phyloP scores from a whole-genome alignment of 257 asterid genomes.

The Penstemon eatonii region DNA sequence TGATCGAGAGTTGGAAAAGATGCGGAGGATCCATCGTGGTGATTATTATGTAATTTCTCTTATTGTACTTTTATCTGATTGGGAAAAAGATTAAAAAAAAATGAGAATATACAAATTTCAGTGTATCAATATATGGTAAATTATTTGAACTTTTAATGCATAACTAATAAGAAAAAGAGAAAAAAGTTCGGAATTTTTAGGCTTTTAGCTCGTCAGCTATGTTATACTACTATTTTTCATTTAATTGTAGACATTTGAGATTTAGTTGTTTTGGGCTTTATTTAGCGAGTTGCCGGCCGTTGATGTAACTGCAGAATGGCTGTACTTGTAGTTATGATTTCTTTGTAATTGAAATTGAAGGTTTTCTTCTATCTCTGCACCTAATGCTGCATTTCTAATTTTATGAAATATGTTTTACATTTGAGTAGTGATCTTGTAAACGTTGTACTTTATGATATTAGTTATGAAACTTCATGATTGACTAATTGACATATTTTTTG shows the following conservation, averaged over 20 bases:
- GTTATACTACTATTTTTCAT: background rate
- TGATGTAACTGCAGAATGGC: background rate
- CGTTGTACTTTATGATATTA: background rate
- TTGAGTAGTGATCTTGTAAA: background rate
- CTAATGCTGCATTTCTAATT: background rate
- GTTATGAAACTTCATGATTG: background rate
- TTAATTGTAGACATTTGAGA: slow-evolving; percentile 17
- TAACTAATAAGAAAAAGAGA: background rate
- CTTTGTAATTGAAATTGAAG: background rate
- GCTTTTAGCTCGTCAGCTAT: slow-evolving; percentile 8
- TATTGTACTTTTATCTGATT: slow-evolving; percentile 2
- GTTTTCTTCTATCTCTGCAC: background rate
- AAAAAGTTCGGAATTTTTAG: background rate
- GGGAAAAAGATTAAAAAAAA: background rate
- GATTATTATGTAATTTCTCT: slow-evolving; percentile 9
- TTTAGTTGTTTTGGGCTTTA: background rate
- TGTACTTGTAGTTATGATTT: background rate
- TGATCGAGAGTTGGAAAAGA: background rate
- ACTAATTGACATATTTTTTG: background rate
- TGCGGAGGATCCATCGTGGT: slow-evolving; percentile 22
- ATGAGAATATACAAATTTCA: slow-evolving; percentile 9
- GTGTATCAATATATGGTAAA: slow-evolving; percentile 18
- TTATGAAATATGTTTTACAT: background rate
- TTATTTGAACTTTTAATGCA: slow-evolving; percentile 14
- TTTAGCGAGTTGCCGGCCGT: background rate